Percentiles rank a stretch among this genome's conserved stretches.
Conservation (phyloP, 164 flowering plant genomes). For the Berberis vulgaris region DNA sequence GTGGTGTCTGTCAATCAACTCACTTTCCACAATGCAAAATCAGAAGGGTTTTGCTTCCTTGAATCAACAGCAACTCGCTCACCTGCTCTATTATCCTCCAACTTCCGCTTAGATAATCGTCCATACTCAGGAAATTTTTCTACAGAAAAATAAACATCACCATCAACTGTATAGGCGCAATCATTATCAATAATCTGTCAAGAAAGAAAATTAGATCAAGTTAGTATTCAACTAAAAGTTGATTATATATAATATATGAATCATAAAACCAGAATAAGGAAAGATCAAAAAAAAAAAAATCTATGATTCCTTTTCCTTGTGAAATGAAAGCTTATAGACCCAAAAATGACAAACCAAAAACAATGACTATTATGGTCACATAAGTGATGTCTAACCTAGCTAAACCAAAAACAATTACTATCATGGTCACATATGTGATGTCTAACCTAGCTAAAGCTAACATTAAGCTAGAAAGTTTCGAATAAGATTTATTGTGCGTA, state of each 20-base stretch:
- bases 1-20: constrained; percentile 12
- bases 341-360: too few relatives aligned
- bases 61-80: constrained; percentile 84
- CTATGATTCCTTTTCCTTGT: too few relatives aligned
- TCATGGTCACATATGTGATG: too few relatives aligned
- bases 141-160: constrained; percentile 91
- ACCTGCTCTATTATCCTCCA: constrained; percentile 95
- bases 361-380: too few relatives aligned
- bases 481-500: too few relatives aligned
- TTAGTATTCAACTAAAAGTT: constrained; percentile 3
- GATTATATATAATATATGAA: constrained; percentile 2
- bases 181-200: constrained; percentile 84
- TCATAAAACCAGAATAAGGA: too few relatives aligned
- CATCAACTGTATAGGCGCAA: constrained; percentile 67
- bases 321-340: too few relatives aligned
- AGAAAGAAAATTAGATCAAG: constrained; percentile 6
- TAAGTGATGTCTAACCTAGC: too few relatives aligned
- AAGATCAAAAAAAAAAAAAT: too few relatives aligned
- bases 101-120: constrained; percentile 64
- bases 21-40: constrained; percentile 97
- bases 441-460: too few relatives aligned
- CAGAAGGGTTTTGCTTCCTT: constrained; percentile 88
- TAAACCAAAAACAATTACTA: too few relatives aligned
- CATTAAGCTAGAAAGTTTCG: too few relatives aligned
- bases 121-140: constrained; percentile 81